Evolutionary conservation across 2,329 filamentous ascomycete genomes (phyloP).

Genomic region (Aspergillus caelatus): DNA sequence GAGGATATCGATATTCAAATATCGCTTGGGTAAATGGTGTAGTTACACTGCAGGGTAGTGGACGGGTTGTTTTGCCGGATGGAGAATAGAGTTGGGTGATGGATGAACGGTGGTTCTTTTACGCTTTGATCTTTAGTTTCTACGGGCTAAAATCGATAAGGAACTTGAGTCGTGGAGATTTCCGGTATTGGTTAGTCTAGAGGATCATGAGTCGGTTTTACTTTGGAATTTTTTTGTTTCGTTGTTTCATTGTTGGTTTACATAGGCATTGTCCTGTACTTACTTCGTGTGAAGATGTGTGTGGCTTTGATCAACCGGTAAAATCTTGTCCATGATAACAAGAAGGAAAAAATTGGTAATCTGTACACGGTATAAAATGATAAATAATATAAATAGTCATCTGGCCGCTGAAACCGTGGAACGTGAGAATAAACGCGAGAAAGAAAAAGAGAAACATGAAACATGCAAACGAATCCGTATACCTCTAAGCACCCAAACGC

Average conservation of each 20-base stretch:
- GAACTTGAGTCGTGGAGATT: background rate
- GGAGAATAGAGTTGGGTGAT: background rate
- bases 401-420: conserved; percentile 1
- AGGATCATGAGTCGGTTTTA: background rate
- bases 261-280: too few relatives aligned
- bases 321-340: background rate
- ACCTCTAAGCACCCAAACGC: conserved; percentile 5
- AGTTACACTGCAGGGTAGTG: background rate
- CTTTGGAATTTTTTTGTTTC: background rate
- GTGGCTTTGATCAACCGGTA: background rate
- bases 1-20: too few relatives aligned
- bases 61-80: background rate
- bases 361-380: conserved; percentile 6
- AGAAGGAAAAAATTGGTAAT: background rate
- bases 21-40: background rate
- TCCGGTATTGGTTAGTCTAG: background rate
- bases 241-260: background rate
- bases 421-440: background rate
- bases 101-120: background rate
- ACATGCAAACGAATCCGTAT: background rate
- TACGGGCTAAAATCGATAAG: background rate
- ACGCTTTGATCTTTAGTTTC: background rate
- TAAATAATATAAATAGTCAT: conserved; percentile 6
- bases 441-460: background rate
- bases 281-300: background rate